phyloP scores from a whole-genome alignment of 371 early-diverging fungal species.

The Ordospora colligata region DNA sequence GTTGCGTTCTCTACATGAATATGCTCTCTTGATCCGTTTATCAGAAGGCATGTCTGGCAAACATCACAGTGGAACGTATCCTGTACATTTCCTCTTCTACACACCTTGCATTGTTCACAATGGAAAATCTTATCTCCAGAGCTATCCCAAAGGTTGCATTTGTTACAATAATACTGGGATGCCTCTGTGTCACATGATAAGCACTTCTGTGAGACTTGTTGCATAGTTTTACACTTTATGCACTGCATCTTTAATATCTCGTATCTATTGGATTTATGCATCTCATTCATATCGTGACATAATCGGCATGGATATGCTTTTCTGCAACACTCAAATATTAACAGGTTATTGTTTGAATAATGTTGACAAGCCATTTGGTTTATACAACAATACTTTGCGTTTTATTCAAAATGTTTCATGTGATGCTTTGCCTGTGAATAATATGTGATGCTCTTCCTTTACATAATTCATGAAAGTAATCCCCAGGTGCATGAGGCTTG shows the following conservation, averaged over 20 bases:
- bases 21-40: slow-evolving; percentile 68
- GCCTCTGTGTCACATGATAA: slow-evolving; percentile 65
- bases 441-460: not conserved
- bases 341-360: slow-evolving; percentile 72
- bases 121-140: slow-evolving; percentile 73
- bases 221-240: slow-evolving; percentile 72
- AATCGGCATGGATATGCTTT: slow-evolving; percentile 78
- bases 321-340: slow-evolving; percentile 80
- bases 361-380: slow-evolving; percentile 67
- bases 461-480: not conserved
- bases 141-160: slow-evolving; percentile 83
- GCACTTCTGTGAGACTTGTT: slow-evolving; percentile 71
- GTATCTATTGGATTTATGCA: slow-evolving; percentile 70
- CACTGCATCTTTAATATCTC: slow-evolving; percentile 74
- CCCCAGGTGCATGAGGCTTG: not conserved
- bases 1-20: slow-evolving; percentile 79
- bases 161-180: slow-evolving; percentile 74
- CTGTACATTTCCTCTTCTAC: slow-evolving; percentile 72
- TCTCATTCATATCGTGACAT: slow-evolving; percentile 79
- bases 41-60: slow-evolving; percentile 80
- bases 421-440: not conserved
- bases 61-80: slow-evolving; percentile 75
- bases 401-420: not conserved
- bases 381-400: no score
- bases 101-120: slow-evolving; percentile 79